Base-by-base conservation (phyloP, 345 rosid genomes). In the Pistacia vera region DNA sequence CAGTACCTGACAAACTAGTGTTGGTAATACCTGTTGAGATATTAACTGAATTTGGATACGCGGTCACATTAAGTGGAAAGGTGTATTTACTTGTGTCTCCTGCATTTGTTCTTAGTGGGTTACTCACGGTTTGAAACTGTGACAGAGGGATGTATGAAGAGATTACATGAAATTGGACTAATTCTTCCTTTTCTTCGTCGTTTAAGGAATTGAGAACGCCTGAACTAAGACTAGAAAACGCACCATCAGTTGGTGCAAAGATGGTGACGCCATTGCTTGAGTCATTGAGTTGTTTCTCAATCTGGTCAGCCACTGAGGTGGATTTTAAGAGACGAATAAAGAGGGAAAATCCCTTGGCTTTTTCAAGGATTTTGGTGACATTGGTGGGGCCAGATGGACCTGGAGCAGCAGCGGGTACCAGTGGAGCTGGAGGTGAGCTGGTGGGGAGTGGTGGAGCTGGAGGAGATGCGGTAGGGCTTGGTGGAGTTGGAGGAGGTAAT, bases 21-120 rank as follows among this genome's bases (percentile, higher is more conserved):
- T 80, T 78, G 44, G 68, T 82, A 12, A 84, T 71, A n/a, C 86
- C 90, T 0, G 90, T 78, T n/a, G 82, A 82, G 9, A 86, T 77
- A 64, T 86, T 86, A 28, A 84, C 87, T 7, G 22, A 74, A 63
- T 63, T 83, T 17, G 75, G 84, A 14, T 60, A 56, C 18, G 80
- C 77, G 48, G 81, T 77, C 20, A 84, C 67, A 33, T 71, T 81
- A 56, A 84, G 80, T 0, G 81, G 81, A 63, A 52, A 81, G 41
- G 73, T 77, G 17, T 60, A 70, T 17, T 48, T 54, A 9, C 79
- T 68, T 16, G 77, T 78, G 3, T 82, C 80, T 12, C 85, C 83
- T 0, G 87, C 85, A 59, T 61, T 82, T 20, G 87, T 84, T 76
- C 79, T 79, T 51, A 81, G n/a, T 0, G 87, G 87, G 66, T 84